These are phyloP conservation scores for Ensete ventricosum DNA, from an alignment of 176 grass and related monocot genomes.

Conservation along the genomic window DNA sequence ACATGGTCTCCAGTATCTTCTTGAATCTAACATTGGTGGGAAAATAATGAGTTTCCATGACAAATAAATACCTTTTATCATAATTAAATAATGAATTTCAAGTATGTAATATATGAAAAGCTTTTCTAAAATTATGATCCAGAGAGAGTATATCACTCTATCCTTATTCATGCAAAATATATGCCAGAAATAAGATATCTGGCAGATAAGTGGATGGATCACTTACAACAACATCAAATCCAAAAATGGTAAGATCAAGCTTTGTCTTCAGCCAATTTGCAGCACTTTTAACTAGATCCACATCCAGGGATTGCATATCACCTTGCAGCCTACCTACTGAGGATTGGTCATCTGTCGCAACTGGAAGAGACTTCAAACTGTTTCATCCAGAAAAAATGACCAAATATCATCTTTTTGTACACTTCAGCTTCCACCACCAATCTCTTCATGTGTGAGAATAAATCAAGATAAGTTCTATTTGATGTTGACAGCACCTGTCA, in stretches of 20 bases:
- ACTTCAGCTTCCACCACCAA: not conserved
- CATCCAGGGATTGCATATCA: constrained; percentile 30
- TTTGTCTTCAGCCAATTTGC: constrained; percentile 47
- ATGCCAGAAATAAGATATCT: constrained; percentile 1
- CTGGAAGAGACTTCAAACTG: constrained; percentile 89
- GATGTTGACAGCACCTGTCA: constrained; percentile 45
- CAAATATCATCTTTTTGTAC: not conserved
- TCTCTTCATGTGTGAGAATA: not conserved
- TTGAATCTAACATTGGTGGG: constrained; percentile 46
- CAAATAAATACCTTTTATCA: not conserved
- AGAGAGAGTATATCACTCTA: not conserved
- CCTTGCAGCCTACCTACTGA: not conserved
- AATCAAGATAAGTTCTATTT: not conserved
- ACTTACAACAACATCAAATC: constrained; percentile 96
- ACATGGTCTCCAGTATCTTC: constrained; percentile 76
- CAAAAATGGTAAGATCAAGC: constrained; percentile 88
- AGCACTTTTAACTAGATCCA: constrained; percentile 42
- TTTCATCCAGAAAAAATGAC: constrained; percentile 4
- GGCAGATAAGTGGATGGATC: constrained; percentile 4
- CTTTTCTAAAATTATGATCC: not conserved
- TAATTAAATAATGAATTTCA: not conserved
- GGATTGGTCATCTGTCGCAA: constrained; percentile 51
- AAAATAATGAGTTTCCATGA: constrained; percentile 4
- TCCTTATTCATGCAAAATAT: not conserved
- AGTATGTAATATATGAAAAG: not conserved